These are phyloP conservation scores for Pythium vanterpoolii DNA, from an alignment of 352 stramenopile species.

Conservation along the genomic window DNA sequence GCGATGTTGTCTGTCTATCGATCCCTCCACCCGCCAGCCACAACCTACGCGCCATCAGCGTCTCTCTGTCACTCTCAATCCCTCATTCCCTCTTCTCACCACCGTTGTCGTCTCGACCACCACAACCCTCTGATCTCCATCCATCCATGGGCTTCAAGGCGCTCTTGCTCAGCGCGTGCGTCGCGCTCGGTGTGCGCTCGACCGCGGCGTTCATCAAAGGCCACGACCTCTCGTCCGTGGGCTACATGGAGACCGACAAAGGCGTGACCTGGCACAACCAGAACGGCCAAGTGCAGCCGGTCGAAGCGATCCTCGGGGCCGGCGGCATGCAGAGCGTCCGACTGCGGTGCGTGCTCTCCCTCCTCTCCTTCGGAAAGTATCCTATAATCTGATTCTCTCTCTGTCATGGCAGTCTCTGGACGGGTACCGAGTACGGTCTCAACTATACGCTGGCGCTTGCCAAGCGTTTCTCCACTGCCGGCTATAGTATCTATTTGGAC, in stretches of 20 bases:
- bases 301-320: slow-evolving; percentile 7
- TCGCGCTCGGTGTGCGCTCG: slow-evolving; percentile 1
- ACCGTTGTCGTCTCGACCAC: neutral
- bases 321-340: slow-evolving; percentile 11
- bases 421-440: slow-evolving; percentile 8
- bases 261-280: slow-evolving; percentile 10
- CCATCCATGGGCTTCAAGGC: neutral
- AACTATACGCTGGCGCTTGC: slow-evolving; percentile 5
- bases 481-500: slow-evolving; percentile 6
- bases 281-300: slow-evolving; percentile 2
- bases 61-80: neutral
- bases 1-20: no score
- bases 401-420: neutral
- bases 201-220: neutral
- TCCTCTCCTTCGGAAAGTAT: neutral
- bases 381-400: neutral
- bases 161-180: neutral
- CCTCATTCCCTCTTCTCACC: neutral
- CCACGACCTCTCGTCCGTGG: slow-evolving; percentile 13
- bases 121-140: neutral
- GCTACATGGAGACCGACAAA: slow-evolving; percentile 14
- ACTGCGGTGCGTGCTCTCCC: neutral
- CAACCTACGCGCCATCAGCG: neutral
- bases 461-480: slow-evolving; percentile 7
- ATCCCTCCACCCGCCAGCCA: no score